A percentile compares a stretch with the other conserved stretches of the same genome.
Conservation (phyloP, 2,329 filamentous ascomycete genomes). For the Arthrobotrys conoides region DNA sequence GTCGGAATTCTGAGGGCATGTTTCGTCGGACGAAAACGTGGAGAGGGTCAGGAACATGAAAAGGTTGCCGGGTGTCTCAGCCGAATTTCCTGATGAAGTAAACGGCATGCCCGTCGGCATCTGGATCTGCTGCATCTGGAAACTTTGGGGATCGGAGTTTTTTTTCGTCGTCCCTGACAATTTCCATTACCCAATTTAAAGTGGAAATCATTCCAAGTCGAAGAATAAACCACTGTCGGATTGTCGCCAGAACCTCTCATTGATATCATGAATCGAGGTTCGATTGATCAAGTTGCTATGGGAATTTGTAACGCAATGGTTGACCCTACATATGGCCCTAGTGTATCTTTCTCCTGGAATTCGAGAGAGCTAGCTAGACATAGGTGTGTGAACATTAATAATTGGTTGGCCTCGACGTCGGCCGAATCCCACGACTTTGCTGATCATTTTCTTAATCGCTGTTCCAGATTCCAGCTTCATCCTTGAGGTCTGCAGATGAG, state of each 20-base stretch:
- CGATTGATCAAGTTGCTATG: background rate
- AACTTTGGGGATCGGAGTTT: conserved; percentile 9
- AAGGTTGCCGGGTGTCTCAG: conserved; percentile 45
- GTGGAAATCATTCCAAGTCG: conserved; percentile 10
- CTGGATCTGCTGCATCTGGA: conserved; percentile 18
- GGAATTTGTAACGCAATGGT: background rate
- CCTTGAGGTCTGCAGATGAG: conserved; percentile 37
- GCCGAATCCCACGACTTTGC: conserved; percentile 31
- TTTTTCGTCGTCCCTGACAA: conserved; percentile 26
- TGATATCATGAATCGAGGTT: background rate
- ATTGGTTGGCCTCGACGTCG: conserved; percentile 28
- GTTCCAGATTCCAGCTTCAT: conserved; percentile 40
- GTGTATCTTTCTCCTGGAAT: background rate
- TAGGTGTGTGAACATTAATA: conserved; percentile 46
- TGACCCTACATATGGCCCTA: too few relatives aligned
- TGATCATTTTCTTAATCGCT: conserved; percentile 30
- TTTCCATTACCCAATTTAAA: conserved; percentile 48
- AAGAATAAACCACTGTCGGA: background rate
- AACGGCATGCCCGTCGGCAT: conserved; percentile 43
- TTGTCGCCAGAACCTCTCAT: conserved; percentile 10
- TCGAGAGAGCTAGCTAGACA: background rate
- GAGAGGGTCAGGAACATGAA: conserved; percentile 20
- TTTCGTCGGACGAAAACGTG: conserved; percentile 40
- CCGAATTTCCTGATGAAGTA: conserved; percentile 48
- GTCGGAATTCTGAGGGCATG: conserved; percentile 24